Evolutionary conservation across 2,329 filamentous ascomycete genomes (phyloP).

Genomic region (Colletotrichum noveboracense): DNA sequence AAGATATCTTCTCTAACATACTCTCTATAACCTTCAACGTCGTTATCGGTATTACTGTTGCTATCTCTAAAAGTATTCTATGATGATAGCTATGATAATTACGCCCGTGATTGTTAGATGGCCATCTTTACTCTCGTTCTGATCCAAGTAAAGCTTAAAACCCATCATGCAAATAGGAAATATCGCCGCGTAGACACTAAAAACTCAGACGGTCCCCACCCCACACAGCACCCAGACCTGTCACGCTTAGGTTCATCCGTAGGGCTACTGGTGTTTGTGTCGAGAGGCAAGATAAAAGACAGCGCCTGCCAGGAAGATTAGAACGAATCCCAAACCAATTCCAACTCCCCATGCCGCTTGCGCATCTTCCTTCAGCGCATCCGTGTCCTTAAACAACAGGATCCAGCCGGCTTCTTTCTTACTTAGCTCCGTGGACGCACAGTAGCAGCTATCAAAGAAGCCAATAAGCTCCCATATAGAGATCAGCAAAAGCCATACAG

Average conservation of each 20-base stretch:
- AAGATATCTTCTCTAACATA: neutral
- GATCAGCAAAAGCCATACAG: neutral
- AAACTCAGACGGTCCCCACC: rapidly evolving
- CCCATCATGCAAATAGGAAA: neutral
- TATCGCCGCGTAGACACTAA: neutral
- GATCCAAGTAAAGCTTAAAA: rapidly evolving
- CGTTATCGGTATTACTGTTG: no score
- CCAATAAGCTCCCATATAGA: neutral
- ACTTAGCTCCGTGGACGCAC: neutral
- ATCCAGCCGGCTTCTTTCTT: neutral
- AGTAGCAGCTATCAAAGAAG: neutral
- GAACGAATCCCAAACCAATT: neutral
- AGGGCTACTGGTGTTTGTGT: rapidly evolving
- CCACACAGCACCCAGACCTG: neutral
- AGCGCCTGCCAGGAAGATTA: rapidly evolving
- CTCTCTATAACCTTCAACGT: no score
- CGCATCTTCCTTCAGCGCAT: neutral
- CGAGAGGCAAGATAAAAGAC: neutral
- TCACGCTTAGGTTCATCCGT: rapidly evolving
- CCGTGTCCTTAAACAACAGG: neutral
- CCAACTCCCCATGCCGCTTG: neutral
- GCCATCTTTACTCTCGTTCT: rapidly evolving
- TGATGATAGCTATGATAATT: rapidly evolving
- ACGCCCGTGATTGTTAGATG: no score
- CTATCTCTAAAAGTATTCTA: no score